Evolutionary conservation across 164 flowering plant genomes (phyloP).

Genomic region (Tetracentron sinense): DNA sequence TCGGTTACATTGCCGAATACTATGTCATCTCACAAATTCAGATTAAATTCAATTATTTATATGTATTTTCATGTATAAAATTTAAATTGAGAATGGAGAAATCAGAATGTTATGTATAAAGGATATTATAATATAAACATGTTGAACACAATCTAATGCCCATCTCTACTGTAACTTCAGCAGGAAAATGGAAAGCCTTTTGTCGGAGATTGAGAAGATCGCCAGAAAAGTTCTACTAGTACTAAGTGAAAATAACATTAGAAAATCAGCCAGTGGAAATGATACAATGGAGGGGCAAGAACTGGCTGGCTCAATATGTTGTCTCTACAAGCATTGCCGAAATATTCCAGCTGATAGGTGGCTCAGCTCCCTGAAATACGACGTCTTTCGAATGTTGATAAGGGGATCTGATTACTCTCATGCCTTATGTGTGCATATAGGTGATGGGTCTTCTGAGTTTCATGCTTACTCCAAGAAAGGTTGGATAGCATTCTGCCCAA

Average conservation of each 20-base stretch:
- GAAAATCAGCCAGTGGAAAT: slow-evolving; percentile 7
- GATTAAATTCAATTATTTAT: no score
- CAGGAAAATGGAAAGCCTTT: slow-evolving; percentile 43
- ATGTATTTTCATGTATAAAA: no score
- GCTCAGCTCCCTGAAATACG: slow-evolving; percentile 40
- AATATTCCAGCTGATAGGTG: slow-evolving; percentile 14
- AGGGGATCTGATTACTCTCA: slow-evolving; percentile 67
- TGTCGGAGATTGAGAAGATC: slow-evolving; percentile 33
- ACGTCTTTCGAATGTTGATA: slow-evolving; percentile 70
- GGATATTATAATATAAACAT: no score
- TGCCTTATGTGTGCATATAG: slow-evolving; percentile 54
- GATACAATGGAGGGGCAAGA: slow-evolving; percentile 12
- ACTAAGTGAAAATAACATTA: slow-evolving; percentile 13
- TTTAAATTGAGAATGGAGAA: no score
- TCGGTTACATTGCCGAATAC: no score
- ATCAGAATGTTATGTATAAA: no score
- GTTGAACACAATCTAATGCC: no score
- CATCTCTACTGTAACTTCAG: slow-evolving; percentile 30
- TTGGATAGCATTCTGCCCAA: slow-evolving; percentile 67
- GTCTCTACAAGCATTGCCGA: slow-evolving; percentile 44
- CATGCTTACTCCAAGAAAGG: slow-evolving; percentile 84
- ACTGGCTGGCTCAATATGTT: slow-evolving; percentile 34
- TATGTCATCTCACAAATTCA: no score
- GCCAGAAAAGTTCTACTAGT: slow-evolving; percentile 28
- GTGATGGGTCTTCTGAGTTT: slow-evolving; percentile 54